Percentiles rank a stretch among this genome's conserved stretches.
These are phyloP conservation scores for Moniliophthora roreri DNA, from an alignment of 1,284 basidiomycete species.

Conservation along the genomic window DNA sequence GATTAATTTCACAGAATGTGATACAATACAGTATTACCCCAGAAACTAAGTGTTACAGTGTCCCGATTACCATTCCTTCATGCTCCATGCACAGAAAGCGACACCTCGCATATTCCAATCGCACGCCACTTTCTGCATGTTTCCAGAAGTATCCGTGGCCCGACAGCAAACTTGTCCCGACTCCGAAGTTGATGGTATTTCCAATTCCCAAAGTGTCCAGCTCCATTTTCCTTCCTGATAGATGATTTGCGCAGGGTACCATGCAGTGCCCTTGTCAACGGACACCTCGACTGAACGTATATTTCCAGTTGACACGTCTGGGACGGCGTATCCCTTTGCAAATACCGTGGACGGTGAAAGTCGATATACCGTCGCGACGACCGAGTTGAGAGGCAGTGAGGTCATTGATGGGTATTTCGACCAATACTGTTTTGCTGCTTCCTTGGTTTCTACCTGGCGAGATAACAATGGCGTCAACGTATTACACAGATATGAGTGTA, in stretches of 20 bases:
- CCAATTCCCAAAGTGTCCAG: slow-evolving; percentile 67
- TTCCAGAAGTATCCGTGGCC: slow-evolving; percentile 43
- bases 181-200: slow-evolving; percentile 31
- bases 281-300: slow-evolving; percentile 52
- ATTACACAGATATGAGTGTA: no score
- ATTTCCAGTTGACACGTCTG: slow-evolving; percentile 43
- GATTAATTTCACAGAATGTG: no score
- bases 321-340: slow-evolving; percentile 61
- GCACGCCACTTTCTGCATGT: slow-evolving; percentile 45
- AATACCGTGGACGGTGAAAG: slow-evolving; percentile 34
- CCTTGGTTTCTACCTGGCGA: slow-evolving; percentile 46
- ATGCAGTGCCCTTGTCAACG: slow-evolving; percentile 49
- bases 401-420: slow-evolving; percentile 55
- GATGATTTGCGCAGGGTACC: slow-evolving; percentile 50
- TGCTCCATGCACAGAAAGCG: slow-evolving; percentile 53
- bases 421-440: slow-evolving; percentile 38
- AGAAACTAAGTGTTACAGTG: slow-evolving; percentile 6
- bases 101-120: slow-evolving; percentile 61
- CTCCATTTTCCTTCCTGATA: slow-evolving; percentile 69
- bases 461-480: no score
- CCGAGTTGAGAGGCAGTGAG: slow-evolving; percentile 61
- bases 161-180: slow-evolving; percentile 40
- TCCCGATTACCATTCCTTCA: slow-evolving; percentile 36
- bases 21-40: no score
- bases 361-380: slow-evolving; percentile 44